Conservation (phyloP, 768 basidiomycete species). For the Pleurotus platypus region DNA sequence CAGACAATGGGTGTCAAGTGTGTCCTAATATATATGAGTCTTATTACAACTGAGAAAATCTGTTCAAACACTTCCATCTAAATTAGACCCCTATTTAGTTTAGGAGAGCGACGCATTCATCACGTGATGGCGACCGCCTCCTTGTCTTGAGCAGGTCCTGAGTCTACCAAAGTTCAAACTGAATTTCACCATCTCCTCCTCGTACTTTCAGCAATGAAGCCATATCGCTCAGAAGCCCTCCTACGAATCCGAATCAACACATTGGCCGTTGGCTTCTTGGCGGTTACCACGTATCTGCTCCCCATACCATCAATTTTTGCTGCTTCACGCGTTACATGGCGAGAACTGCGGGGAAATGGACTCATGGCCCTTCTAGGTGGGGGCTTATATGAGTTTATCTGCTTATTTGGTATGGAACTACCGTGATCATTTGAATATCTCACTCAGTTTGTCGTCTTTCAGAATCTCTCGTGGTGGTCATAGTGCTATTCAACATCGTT, state of each 20-base stretch:
- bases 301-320: slow-evolving; percentile 1
- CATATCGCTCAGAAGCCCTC: not conserved
- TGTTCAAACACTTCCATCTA: no score
- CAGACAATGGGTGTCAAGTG: no score
- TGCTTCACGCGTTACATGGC: not conserved
- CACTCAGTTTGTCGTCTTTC: not conserved
- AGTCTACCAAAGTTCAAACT: no score
- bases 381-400: not conserved
- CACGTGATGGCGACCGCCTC: no score
- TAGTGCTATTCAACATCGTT: not conserved
- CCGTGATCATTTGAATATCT: no score
- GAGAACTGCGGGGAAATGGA: not conserved
- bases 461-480: not conserved
- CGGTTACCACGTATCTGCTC: not conserved
- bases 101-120: no score
- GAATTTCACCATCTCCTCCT: no score
- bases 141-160: no score
- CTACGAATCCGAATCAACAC: not conserved
- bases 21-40: no score
- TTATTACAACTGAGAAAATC: no score
- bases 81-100: no score
- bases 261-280: not conserved
- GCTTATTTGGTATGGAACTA: not conserved
- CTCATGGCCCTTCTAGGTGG: not conserved
- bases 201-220: slow-evolving; percentile 1